A percentile compares a stretch with the other conserved stretches of the same genome.
Evolutionary conservation across 805 yeast species (phyloP).

Genomic region (Saccharomyces jurei): DNA sequence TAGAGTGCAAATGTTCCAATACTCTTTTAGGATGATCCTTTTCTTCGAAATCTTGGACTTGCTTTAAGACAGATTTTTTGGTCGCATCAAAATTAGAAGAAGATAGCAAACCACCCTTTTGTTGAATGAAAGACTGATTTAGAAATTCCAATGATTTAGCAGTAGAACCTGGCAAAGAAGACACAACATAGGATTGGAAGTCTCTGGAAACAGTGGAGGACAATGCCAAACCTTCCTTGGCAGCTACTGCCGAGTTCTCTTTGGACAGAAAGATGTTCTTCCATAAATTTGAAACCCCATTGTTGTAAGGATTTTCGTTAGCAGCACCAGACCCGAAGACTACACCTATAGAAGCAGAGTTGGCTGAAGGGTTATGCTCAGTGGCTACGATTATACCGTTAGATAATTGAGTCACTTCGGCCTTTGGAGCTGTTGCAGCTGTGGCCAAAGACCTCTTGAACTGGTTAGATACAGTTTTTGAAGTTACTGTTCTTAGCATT

Average conservation of each 20-base stretch:
- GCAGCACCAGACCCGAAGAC: constrained; percentile 73
- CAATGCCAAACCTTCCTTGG: constrained; percentile 48
- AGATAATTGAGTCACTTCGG: constrained; percentile 62
- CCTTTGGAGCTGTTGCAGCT: constrained; percentile 39
- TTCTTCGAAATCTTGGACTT: constrained; percentile 49
- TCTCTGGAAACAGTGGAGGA: constrained; percentile 53
- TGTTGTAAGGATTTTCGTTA: constrained; percentile 71
- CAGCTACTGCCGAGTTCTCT: constrained; percentile 30
- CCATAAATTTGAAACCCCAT: constrained; percentile 67
- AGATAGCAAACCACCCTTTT: constrained; percentile 29
- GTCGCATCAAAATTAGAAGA: constrained; percentile 42
- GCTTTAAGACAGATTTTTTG: constrained; percentile 38
- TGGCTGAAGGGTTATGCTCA: constrained; percentile 44
- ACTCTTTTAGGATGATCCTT: constrained; percentile 47
- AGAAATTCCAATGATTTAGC: constrained; percentile 46
- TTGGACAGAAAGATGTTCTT: constrained; percentile 40
- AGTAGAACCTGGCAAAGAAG: constrained; percentile 43
- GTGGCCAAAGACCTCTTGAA: constrained; percentile 1
- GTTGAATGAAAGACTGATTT: constrained; percentile 30
- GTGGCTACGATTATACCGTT: constrained; percentile 72
- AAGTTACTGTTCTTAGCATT: background rate
- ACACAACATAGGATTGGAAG: constrained; percentile 53
- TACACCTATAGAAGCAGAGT: constrained; percentile 56
- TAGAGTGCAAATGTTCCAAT: constrained; percentile 67
- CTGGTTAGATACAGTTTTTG: background rate